A percentile compares a stretch with the other conserved stretches of the same genome.
Conservation (phyloP, 2,329 filamentous ascomycete genomes). For the Curvularia lunata region DNA sequence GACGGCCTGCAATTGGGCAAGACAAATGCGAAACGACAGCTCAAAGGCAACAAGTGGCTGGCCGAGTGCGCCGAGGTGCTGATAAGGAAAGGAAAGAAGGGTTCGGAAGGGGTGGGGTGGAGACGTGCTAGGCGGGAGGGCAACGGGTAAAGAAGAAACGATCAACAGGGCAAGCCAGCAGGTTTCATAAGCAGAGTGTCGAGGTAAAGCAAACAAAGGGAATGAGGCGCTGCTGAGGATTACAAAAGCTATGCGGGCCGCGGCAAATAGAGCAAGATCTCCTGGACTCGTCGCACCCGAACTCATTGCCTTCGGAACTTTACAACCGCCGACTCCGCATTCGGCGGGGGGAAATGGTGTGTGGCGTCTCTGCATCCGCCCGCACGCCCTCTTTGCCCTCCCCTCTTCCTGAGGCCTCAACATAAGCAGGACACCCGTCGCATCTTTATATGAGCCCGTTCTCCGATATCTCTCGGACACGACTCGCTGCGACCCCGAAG, state of each 20-base stretch:
- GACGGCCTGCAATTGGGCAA: not conserved
- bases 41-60: not conserved
- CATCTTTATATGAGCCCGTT: not conserved
- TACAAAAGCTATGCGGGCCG: not conserved
- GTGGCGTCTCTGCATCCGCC: not conserved
- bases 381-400: not conserved
- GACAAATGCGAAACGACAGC: not conserved
- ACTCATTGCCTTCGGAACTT: not conserved
- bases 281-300: not conserved
- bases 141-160: not conserved
- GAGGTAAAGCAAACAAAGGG: not conserved
- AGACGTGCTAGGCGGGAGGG: not conserved
- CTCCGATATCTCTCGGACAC: constrained; percentile 13
- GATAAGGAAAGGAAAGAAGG: not conserved
- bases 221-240: not conserved
- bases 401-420: not conserved
- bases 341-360: not conserved
- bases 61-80: not conserved
- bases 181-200: not conserved
- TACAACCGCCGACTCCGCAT: not conserved
- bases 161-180: not conserved
- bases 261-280: not conserved
- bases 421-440: not conserved
- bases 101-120: not conserved
- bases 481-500: constrained; percentile 7